These are phyloP conservation scores for Tulasnella sp. DNA, from an alignment of 768 basidiomycete genomes.

Conservation along the genomic window DNA sequence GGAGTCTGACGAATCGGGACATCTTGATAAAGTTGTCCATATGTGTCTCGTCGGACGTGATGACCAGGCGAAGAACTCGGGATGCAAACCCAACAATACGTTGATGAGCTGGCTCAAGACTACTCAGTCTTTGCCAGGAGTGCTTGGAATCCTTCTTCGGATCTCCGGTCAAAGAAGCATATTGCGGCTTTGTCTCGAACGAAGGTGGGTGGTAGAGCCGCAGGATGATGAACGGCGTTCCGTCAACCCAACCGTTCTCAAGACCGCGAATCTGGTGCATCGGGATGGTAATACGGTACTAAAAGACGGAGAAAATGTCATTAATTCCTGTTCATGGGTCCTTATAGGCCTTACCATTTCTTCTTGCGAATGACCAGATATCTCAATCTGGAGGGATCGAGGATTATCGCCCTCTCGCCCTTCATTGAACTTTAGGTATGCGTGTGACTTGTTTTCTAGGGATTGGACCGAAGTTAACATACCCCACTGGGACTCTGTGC, in stretches of 20 bases:
- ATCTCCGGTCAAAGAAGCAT: conserved; percentile 49
- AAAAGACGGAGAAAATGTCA: background rate
- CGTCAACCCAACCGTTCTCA: conserved; percentile 56
- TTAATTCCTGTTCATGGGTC: no score
- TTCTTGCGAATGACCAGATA: background rate
- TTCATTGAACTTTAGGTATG: conserved; percentile 23
- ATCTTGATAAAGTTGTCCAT: conserved; percentile 53
- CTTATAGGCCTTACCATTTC: background rate
- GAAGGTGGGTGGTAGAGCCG: conserved; percentile 48
- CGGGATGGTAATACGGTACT: conserved; percentile 16
- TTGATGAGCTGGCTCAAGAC: conserved; percentile 55
- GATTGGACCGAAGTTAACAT: background rate
- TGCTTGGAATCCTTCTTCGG: conserved; percentile 43
- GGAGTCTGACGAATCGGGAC: conserved; percentile 39
- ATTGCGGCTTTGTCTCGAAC: conserved; percentile 58
- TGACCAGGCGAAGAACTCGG: conserved; percentile 48
- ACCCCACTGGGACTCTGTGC: conserved; percentile 42
- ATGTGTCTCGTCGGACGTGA: conserved; percentile 54
- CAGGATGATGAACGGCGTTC: conserved; percentile 57
- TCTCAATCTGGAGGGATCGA: conserved; percentile 7
- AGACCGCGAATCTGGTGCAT: conserved; percentile 47
- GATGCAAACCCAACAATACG: conserved; percentile 61
- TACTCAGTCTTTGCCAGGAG: conserved; percentile 56
- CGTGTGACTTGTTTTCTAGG: background rate
- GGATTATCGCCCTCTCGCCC: conserved; percentile 19